Base-by-base conservation (phyloP, 768 basidiomycete species). In the Boletus subcaerulescens region DNA sequence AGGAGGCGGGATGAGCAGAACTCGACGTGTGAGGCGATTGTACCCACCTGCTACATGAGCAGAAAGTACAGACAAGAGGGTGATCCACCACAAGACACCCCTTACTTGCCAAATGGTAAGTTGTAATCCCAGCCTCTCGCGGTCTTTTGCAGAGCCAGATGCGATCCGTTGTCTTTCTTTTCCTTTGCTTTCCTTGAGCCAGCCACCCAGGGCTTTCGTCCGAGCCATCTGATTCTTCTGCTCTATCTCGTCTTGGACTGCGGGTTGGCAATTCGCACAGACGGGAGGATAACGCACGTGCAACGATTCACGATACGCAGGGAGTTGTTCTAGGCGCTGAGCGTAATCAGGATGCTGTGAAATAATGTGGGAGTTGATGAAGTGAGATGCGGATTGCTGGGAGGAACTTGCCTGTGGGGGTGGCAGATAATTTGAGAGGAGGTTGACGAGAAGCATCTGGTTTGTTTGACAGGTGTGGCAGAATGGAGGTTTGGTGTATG, bases 401-500 rank as follows among this genome's bases (percentile, higher is more conserved):
- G 13, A 43, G 15, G 17, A 26, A 57, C 86, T 61, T 65, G 93
- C 93, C 55, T 81, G 80, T n/a, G 84, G 80, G 24, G 83, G 73
- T 11, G 93, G 93, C 1, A 96, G 80, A 69, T 95, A 98, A 63
- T 89, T 93, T 15, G 93, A 89, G 32, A 98, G 74, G 52, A 98
- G 81, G 69, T 93, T 91, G 57, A 90, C 76, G 50, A 93, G 76
- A 38, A 98, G 80, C 76, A 85, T 87, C 65, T 97, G 94, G 71
- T 98, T 98, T n/a, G 91, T 90, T 62, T 88, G 86, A 69, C 95
- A 97, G 8, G 83, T 83, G 61, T 88, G 85, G 71, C 94, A 98
- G 74, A 96, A 95, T 9, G 82, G 80, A 1, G 80, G 76, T 26
- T 75, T 77, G 51, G 60, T 61, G 54, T 86, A 87, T 52, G 76